phyloP scores from a whole-genome alignment of 2,329 filamentous ascomycete species.

The Talaromyces albobiverticillius region DNA sequence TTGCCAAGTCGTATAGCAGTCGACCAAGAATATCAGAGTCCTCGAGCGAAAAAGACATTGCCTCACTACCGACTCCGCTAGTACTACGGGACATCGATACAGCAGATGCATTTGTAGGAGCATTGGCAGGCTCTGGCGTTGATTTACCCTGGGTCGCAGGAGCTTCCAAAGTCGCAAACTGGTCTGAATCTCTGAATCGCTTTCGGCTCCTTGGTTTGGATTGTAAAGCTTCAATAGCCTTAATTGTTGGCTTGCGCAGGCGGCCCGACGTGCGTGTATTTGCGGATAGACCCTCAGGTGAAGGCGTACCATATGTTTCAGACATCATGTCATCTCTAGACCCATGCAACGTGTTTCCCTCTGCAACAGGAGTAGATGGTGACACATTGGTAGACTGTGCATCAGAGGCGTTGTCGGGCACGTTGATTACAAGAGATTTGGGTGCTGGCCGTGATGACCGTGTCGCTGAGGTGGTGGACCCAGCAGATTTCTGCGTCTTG shows the following conservation, averaged over 20 bases:
- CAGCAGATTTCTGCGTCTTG: not conserved
- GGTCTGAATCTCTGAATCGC: conserved; percentile 14
- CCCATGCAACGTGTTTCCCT: not conserved
- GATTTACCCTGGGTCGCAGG: not conserved
- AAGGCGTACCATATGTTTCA: conserved; percentile 18
- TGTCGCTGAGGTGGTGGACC: not conserved
- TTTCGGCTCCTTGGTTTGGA: conserved; percentile 18
- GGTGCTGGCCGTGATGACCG: not conserved
- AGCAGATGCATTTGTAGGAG: not conserved
- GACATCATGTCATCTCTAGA: conserved; percentile 8
- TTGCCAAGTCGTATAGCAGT: conserved; percentile 20
- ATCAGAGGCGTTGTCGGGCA: not conserved
- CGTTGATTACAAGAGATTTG: not conserved
- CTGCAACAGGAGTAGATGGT: not conserved
- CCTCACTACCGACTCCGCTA: conserved; percentile 8
- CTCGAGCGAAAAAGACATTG: conserved; percentile 2
- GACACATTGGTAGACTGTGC: not conserved
- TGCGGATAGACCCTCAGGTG: conserved; percentile 17
- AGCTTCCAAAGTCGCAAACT: not conserved
- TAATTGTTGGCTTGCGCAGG: conserved; percentile 28
- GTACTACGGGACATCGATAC: conserved; percentile 10
- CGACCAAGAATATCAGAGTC: conserved; percentile 10
- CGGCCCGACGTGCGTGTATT: conserved; percentile 25
- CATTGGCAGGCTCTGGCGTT: conserved; percentile 6
- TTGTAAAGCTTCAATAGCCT: conserved; percentile 27